Percentiles rank a stretch among this genome's conserved stretches.
These are phyloP conservation scores for Trypanosomatidae sp. DNA, from an alignment of 208 protist species.

Conservation along the genomic window DNA sequence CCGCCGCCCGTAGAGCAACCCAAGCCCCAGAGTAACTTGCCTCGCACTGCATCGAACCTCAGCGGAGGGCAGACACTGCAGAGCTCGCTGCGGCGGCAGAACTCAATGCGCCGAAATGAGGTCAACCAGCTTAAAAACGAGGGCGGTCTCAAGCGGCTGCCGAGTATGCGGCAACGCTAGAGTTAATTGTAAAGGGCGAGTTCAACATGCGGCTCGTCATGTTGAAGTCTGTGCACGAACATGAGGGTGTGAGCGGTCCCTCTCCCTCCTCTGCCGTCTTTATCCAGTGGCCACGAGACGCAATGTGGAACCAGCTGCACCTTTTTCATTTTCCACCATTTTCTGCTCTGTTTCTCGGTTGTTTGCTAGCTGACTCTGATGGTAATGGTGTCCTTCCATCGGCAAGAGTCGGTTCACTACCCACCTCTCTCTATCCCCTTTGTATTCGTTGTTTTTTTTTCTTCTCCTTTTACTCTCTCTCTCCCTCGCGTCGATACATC, in stretches of 20 bases:
- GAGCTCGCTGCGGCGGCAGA: constrained; percentile 45
- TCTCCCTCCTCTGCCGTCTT: background rate
- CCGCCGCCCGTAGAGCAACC: background rate
- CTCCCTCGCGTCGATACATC: background rate
- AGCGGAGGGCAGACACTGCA: constrained; percentile 30
- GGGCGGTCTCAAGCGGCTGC: constrained; percentile 35
- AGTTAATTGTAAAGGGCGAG: background rate
- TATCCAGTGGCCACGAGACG: background rate
- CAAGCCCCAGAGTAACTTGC: constrained; percentile 1
- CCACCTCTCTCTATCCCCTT: background rate
- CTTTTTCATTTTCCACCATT: background rate
- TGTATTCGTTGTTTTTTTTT: background rate
- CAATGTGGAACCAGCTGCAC: background rate
- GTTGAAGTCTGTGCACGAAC: background rate
- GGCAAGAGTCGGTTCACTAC: background rate
- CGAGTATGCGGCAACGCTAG: constrained; percentile 43
- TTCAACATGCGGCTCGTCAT: background rate
- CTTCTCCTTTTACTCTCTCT: background rate
- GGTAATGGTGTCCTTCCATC: constrained; percentile 4
- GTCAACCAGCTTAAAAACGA: constrained; percentile 48
- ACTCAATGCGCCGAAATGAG: constrained; percentile 50
- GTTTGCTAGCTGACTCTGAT: background rate
- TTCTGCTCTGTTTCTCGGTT: background rate
- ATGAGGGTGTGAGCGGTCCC: background rate
- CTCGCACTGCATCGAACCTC: constrained; percentile 28